Base-by-base conservation (phyloP, 495 filamentous ascomycete genomes). In the Daldinia caldariorum region DNA sequence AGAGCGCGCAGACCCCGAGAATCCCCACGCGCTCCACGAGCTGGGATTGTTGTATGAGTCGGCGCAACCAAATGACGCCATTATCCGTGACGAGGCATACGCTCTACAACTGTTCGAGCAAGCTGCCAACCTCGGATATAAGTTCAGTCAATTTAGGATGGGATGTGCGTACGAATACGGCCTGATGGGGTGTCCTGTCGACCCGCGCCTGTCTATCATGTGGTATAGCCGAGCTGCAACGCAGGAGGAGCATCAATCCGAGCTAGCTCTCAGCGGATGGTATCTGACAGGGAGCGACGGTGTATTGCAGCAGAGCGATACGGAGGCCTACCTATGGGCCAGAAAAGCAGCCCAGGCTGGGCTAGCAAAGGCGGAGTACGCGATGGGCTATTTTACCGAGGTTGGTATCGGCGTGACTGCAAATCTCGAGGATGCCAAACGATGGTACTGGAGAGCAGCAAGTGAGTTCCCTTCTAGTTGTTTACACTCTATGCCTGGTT, bases 381-480 rank as follows among this genome's bases (percentile, higher is more conserved):
- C 95, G 0, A 94, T 99, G 92, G 95, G 95, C 2, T 97, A 97
- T 77, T 98, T 95, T 71, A 97, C 93, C 0, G 95, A 99, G 79
- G 90, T 93, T 34, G 95, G 95, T 0, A 97, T 99, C 69, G 95
- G 95, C n/a, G 88, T 90, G 56, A 83, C 89, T 31, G 87, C 90
- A 4, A 94, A 93, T 76, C 65, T 97, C 68, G 95, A 99, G 73
- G 95, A 97, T 81, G 95, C 94, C 18, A 97, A 97, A 83, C 86
- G 93, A 73, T 99, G 95, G 95, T 99, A 99, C 82, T 97, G 94
- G 87, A 87, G 94, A 80, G 93, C 95, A 82, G 95, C 95, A 80
- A 91, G 95, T 97, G 81, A 89, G 94, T 90, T 43, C 65, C 61
- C 7, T 22, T 16, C 18, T 47, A 47, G 4, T 3, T 47, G 12